These are phyloP conservation scores for Blastobotrys peoriensis DNA, from an alignment of 805 yeast species.

Conservation along the genomic window DNA sequence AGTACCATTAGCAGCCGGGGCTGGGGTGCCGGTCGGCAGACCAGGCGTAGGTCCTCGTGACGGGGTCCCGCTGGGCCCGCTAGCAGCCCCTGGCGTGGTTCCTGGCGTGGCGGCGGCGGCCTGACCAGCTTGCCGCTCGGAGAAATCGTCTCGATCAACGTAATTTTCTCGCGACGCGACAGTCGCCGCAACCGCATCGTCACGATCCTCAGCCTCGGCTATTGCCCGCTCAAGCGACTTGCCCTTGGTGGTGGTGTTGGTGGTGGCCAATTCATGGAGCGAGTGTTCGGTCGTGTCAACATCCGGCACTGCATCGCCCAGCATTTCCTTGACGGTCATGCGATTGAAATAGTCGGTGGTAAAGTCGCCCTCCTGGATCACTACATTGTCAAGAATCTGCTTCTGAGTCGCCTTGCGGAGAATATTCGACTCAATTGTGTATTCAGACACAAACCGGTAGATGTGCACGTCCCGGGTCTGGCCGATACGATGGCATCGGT, in stretches of 20 bases:
- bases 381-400: conserved; percentile 86
- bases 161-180: conserved; percentile 82
- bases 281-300: conserved; percentile 24
- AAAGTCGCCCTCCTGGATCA: conserved; percentile 96
- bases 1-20: neutral
- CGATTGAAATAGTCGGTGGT: conserved; percentile 94
- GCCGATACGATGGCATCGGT: conserved; percentile 97
- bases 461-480: conserved; percentile 97
- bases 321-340: conserved; percentile 75
- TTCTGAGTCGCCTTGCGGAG: conserved; percentile 91
- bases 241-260: conserved; percentile 14
- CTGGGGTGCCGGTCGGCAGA: conserved; percentile 1
- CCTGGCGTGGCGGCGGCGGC: conserved; percentile 12
- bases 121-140: conserved; percentile 36
- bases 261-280: conserved; percentile 29
- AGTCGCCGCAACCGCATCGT: conserved; percentile 67
- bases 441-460: conserved; percentile 91
- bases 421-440: conserved; percentile 92
- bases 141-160: conserved; percentile 80
- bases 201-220: conserved; percentile 94
- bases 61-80: too few species aligned
- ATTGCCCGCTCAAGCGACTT: conserved; percentile 47
- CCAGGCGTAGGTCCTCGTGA: neutral
- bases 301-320: conserved; percentile 49
- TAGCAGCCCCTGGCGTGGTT: neutral